Evolutionary conservation across 2,329 filamentous ascomycete species (phyloP), one percentile per base, ranked within the genome.

Genomic region (Pseudocercospora vitis): DNA sequence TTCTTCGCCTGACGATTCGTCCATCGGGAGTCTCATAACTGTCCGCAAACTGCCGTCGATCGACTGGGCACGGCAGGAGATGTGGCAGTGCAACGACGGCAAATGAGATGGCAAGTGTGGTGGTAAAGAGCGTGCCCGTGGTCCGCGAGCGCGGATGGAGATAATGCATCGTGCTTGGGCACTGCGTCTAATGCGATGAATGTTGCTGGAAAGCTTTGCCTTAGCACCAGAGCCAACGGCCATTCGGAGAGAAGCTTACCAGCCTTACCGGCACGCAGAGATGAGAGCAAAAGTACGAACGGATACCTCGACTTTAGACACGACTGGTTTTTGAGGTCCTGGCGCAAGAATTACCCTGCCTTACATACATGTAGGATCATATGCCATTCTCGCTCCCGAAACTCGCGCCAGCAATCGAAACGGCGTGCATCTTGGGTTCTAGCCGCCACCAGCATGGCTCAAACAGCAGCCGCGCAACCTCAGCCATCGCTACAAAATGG

Each of bases 111-210:
- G 89, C 80, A 50, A 97, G 82, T 1, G 92, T 97, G n/a, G 88
- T 89, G 47, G 90, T 91, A 76, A 99, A 99, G 56, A 99, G 86
- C 40, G 91, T 94, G 52, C 88, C 91, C 65, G 94, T 99, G 76
- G 90, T 89, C 66, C 89, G 86, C 63, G 92, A 97, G 72, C 91
- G 86, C 28, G 94, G 94, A 73, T 99, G 94, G 35, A 99, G 85
- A 74, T 92, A 60, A 53, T 68, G 65, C 65, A 68, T 68, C 12
- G 32, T 44, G 16, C 18, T 44, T 4, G 19, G 14, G 21, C 42
- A 29, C 24, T 18, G 24, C 26, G 16, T 28, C n/a, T 24, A 18
- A 12, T 14, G 37, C 21, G 24, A 18, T 6, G 39, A 26, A 7
- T 44, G 19, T n/a, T 7, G 39, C 14, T 21, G 42, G 16, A 8